Evolutionary conservation across 371 early-diverging fungal genomes (phyloP).

Genomic region (Rhizopus microsporus): DNA sequence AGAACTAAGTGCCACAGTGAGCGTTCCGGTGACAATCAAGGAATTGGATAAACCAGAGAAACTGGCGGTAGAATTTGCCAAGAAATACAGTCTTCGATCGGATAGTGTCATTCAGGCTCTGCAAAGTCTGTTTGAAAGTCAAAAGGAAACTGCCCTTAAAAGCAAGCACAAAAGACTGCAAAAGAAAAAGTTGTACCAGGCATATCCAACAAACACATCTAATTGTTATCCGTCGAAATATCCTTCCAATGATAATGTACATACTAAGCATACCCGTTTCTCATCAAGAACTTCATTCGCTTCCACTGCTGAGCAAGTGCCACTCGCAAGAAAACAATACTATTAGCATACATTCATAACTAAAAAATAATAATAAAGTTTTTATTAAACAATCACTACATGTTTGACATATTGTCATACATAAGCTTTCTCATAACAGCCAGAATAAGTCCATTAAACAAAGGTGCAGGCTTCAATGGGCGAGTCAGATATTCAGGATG

Average conservation of each 20-base stretch:
- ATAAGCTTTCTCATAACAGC: constrained; percentile 67
- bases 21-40: constrained; percentile 6
- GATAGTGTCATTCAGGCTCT: constrained; percentile 13
- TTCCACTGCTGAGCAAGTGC: background rate
- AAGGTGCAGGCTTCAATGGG: constrained; percentile 90
- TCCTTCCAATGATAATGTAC: background rate
- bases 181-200: background rate
- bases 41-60: constrained; percentile 24
- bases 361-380: too few species aligned
- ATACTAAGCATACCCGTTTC: background rate
- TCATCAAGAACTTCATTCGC: background rate
- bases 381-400: too few species aligned
- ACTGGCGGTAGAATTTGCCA: constrained; percentile 16
- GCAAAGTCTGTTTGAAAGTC: constrained; percentile 12
- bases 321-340: background rate
- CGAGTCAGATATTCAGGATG: constrained; percentile 99
- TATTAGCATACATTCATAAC: background rate
- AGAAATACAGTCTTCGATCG: constrained; percentile 9
- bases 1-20: constrained; percentile 14
- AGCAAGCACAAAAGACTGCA: constrained; percentile 13
- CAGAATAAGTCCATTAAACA: constrained; percentile 91
- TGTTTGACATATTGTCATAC: too few species aligned
- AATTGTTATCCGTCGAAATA: background rate
- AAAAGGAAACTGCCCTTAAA: constrained; percentile 17
- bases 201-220: background rate